Evolutionary conservation across 176 grass and related monocot genomes (phyloP), one percentile per base, ranked within the genome.

Genomic region (Panicum miliaceum): DNA sequence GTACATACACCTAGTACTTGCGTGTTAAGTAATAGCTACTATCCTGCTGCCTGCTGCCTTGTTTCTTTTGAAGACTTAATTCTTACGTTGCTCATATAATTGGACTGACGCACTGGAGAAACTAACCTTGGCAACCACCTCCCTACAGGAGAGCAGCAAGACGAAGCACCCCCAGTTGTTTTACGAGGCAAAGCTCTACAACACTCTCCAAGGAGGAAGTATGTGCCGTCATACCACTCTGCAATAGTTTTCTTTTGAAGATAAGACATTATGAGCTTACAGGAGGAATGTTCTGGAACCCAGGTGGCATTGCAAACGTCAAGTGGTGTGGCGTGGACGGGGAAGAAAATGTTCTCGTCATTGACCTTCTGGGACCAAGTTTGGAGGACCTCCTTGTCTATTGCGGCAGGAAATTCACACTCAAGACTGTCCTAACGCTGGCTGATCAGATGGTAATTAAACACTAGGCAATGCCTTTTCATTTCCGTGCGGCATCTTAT

Each of bases 141-240:
- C 19, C 8, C 18, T 79, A 20, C 82, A 94, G 93, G 93, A 94
- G 76, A 92, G 88, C 74, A 77, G 82, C 62, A 88, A 56, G 9
- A 81, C 90, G 9, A 94, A 94, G 25, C 93, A 94, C 62, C 90
- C 93, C 18, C 93, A 94, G 75, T 67, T 94, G 70, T 85, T 94
- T 80, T 94, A 94, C 3, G 93, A 94, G 82, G 93, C 93, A 18
- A 94, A 94, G 70, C 76, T 94, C 78, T 94, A 94, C 84, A 92
- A 78, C 19, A 29, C 81, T 8, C 88, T 94, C 54, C 90, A 92
- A 76, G 90, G 93, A 73, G 90, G 87, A 90, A 94, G 90, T 92
- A 81, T 6, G 84, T 53, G 10, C 29, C 4, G 7, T 4, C 53
- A 11, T 52, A 2, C 12, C 71, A 56, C 25, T 23, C 54, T 14